Base-by-base conservation (phyloP, 2,329 filamentous ascomycete species). In the Gaeumannomyces tritici region DNA sequence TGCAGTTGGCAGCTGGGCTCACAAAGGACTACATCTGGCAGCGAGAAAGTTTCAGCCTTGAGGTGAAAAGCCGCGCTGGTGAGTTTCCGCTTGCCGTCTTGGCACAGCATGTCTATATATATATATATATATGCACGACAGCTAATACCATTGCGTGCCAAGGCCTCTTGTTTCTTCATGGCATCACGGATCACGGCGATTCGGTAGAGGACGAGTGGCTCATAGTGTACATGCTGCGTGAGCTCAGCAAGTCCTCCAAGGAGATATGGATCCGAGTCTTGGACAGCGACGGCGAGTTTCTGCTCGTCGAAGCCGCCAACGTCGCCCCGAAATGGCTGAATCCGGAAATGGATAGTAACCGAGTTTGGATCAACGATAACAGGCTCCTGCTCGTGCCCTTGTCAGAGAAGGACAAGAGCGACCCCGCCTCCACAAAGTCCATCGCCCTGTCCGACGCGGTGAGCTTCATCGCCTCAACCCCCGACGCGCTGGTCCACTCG, bases 171-270 rank as follows among this genome's bases (percentile, higher is more conserved):
- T 86, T 87, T 66, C 81, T 99, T 7, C 83, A 85, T 65, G 93
- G 93, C 26, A 79, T 81, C 61, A 95, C 91, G 0, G 90, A 93
- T 72, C 98, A 92, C 70, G 93, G 93, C 11, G 96, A 99, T 74
- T 95, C 92, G 0, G 87, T 98, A 4, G 93, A 96, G 70, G 95
- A 99, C 69, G 96, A 99, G 77, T 99, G 95, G 96, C 83, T 98
- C 7, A 88, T 98, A 64, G 93, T 98, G 26, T 96, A 93, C 75
- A 77, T 98, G 6, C 79, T 99, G 33, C 86, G 90, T 57, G 89
- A 96, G 74, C 77, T 98, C 68, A 93, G 88, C 68, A 89, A 82
- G 67, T 80, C 83, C 51, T 90, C 90, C 69, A 79, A 85, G 5
- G 81, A 89, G 64, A 79, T 92, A 9, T 99, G 93, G 93, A 83